phyloP scores from a whole-genome alignment of 257 asterid genomes.

The Fraxinus anomala region DNA sequence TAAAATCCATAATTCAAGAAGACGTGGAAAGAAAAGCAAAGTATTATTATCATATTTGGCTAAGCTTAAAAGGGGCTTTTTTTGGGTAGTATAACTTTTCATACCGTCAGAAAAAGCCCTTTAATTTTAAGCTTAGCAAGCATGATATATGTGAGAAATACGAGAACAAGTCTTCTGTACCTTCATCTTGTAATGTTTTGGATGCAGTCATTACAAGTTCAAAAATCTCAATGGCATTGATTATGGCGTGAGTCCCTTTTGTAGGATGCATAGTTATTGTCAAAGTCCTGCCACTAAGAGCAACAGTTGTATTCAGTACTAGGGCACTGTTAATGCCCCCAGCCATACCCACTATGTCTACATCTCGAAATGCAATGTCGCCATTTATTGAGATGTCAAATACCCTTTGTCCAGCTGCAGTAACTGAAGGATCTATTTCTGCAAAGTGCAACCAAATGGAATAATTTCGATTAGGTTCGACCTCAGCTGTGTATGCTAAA shows the following conservation, averaged over 20 bases:
- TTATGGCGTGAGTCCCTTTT: slow-evolving; percentile 64
- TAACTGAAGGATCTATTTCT: slow-evolving; percentile 77
- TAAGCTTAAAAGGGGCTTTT: neutral
- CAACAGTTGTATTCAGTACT: slow-evolving; percentile 74
- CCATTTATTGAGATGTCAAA: slow-evolving; percentile 78
- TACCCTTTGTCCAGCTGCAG: slow-evolving; percentile 72
- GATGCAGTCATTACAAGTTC: slow-evolving; percentile 81
- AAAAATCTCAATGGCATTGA: slow-evolving; percentile 82
- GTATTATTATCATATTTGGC: neutral
- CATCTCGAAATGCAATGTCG: slow-evolving; percentile 45
- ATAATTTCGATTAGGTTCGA: slow-evolving; percentile 79
- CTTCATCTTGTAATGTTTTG: slow-evolving; percentile 78
- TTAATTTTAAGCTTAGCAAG: no score
- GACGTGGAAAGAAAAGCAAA: neutral
- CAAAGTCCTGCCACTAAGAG: slow-evolving; percentile 85
- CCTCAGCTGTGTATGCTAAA: slow-evolving; percentile 71
- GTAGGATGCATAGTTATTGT: slow-evolving; percentile 68
- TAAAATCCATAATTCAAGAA: neutral
- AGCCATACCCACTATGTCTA: slow-evolving; percentile 68
- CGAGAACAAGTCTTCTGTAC: slow-evolving; percentile 37
- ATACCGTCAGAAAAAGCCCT: neutral
- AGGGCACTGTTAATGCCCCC: slow-evolving; percentile 73
- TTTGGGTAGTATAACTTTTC: no score
- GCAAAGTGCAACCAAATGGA: slow-evolving; percentile 97
- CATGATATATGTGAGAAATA: slow-evolving; percentile 18